These are phyloP conservation scores for Mycotypha africana DNA, from an alignment of 371 early-diverging fungal genomes.

Conservation along the genomic window DNA sequence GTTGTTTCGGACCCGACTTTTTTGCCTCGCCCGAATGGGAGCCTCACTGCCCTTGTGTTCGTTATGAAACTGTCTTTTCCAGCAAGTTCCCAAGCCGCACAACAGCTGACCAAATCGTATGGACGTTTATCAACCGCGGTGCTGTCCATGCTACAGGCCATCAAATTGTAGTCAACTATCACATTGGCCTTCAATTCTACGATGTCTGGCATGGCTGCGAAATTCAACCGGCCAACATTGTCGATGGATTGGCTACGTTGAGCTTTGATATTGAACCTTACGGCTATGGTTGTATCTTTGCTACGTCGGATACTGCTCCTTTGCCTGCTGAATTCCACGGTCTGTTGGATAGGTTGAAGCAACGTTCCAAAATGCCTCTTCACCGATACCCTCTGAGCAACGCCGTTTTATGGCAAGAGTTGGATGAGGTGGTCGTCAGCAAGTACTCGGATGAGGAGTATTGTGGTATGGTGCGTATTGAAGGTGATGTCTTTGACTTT, in stretches of 20 bases:
- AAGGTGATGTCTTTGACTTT: constrained; percentile 19
- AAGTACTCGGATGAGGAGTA: constrained; percentile 2
- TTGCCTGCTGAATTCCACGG: constrained; percentile 14
- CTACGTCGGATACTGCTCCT: constrained; percentile 13
- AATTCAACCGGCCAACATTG: constrained; percentile 18
- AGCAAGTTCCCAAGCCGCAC: constrained; percentile 14
- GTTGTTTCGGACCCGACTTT: constrained; percentile 22
- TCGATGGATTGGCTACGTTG: constrained; percentile 27
- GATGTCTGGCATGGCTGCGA: constrained; percentile 26
- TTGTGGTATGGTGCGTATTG: constrained; percentile 26
- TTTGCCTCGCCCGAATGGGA: constrained; percentile 25
- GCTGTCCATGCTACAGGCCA: constrained; percentile 20
- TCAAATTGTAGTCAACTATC: constrained; percentile 27
- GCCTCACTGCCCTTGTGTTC: constrained; percentile 24
- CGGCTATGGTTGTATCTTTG: constrained; percentile 31
- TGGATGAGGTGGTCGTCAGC: constrained; percentile 19
- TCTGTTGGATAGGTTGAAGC: constrained; percentile 7
- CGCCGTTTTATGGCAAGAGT: constrained; percentile 22
- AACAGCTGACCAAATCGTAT: constrained; percentile 11
- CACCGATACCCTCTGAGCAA: constrained; percentile 10
- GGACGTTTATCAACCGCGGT: constrained; percentile 25
- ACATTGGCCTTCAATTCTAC: constrained; percentile 25
- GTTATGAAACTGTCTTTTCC: constrained; percentile 21
- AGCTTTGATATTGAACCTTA: constrained; percentile 27
- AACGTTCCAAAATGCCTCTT: constrained; percentile 10